A percentile compares a stretch with the other conserved stretches of the same genome.
Conservation (phyloP, 345 rosid species). For the Salix brachista region DNA sequence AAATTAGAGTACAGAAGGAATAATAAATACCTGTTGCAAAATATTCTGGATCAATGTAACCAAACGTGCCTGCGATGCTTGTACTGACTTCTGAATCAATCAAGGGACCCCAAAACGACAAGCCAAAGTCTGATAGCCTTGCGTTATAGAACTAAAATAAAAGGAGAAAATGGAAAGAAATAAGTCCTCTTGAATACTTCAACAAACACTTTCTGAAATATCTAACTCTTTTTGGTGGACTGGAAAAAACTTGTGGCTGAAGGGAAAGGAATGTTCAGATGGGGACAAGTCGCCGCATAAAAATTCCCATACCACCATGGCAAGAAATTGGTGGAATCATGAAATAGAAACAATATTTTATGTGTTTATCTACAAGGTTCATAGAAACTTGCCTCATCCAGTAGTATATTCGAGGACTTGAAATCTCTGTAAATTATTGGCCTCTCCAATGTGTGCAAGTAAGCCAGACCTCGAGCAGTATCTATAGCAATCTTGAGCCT, state of each 20-base stretch:
- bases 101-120: not conserved
- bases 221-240: not conserved
- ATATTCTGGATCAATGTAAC: not conserved
- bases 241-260: not conserved
- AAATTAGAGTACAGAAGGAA: not conserved
- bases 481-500: constrained; percentile 13
- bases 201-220: not conserved
- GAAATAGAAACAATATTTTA: not conserved
- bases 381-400: constrained; percentile 2
- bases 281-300: too few species aligned
- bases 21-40: not conserved
- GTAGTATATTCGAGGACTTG: constrained; percentile 16
- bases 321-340: too few species aligned
- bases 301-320: too few species aligned
- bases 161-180: not conserved
- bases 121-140: not conserved
- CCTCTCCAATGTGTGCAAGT: not conserved
- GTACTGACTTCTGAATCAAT: not conserved
- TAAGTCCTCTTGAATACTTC: not conserved
- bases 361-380: too few species aligned
- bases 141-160: not conserved
- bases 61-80: not conserved
- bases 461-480: constrained; percentile 3
- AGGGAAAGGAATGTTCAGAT: not conserved
- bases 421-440: constrained; percentile 11